Evolutionary conservation across 2,329 filamentous ascomycete species (phyloP).

Genomic region (Nectriaceae sp.): DNA sequence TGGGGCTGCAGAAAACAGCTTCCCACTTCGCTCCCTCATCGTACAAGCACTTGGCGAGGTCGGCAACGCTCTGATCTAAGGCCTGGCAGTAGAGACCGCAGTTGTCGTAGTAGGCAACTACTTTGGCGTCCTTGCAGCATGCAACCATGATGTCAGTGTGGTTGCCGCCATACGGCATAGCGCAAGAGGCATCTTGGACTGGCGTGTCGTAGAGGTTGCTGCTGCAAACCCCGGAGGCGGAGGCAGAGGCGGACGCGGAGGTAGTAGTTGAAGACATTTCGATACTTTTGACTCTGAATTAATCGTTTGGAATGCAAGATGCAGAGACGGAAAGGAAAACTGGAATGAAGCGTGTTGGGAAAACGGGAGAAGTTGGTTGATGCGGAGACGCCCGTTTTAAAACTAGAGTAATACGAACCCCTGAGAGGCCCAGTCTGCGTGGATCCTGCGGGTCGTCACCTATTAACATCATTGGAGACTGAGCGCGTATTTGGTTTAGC

Average conservation of each 20-base stretch:
- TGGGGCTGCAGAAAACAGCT: slow-evolving; percentile 47
- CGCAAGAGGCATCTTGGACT: slow-evolving; percentile 46
- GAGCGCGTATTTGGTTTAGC: too few species aligned
- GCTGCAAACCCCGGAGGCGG: slow-evolving; percentile 13
- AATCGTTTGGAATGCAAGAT: neutral
- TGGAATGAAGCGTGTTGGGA: too few species aligned
- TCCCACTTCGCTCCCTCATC: slow-evolving; percentile 37
- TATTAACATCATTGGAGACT: too few species aligned
- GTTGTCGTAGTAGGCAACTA: slow-evolving; percentile 47
- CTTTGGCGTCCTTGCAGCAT: slow-evolving; percentile 47
- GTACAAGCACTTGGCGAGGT: slow-evolving; percentile 40
- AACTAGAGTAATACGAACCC: too few species aligned
- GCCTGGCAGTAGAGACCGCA: slow-evolving; percentile 53
- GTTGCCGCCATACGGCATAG: slow-evolving; percentile 40
- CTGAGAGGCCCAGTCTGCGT: too few species aligned
- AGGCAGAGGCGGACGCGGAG: slow-evolving; percentile 14
- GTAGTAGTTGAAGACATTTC: slow-evolving; percentile 22
- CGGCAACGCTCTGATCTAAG: slow-evolving; percentile 31
- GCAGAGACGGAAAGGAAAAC: neutral
- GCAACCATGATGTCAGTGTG: slow-evolving; percentile 43
- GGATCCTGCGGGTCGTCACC: too few species aligned
- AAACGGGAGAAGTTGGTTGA: too few species aligned
- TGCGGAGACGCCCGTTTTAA: too few species aligned
- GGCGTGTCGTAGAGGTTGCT: slow-evolving; percentile 44
- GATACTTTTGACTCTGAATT: neutral